These are phyloP conservation scores for Lunularia cruciata DNA, from an alignment of 225 moss, liverwort and hornwort genomes.

Conservation along the genomic window DNA sequence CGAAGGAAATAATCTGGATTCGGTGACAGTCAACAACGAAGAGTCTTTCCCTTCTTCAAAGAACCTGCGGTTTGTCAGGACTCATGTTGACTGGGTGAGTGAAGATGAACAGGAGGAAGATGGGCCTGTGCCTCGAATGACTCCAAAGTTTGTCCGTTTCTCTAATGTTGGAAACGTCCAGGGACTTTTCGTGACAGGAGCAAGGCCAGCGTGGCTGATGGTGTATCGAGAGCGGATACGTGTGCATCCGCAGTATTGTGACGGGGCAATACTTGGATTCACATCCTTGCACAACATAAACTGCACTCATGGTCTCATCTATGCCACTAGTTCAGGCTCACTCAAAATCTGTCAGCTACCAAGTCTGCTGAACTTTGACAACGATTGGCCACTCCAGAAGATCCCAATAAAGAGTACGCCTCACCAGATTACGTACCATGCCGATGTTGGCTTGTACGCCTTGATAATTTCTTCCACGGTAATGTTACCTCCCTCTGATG, in stretches of 20 bases:
- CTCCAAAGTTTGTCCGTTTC: constrained; percentile 75
- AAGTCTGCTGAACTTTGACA: constrained; percentile 84
- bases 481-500: constrained; percentile 61
- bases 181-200: constrained; percentile 86
- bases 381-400: constrained; percentile 99
- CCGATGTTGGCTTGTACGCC: constrained; percentile 91
- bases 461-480: constrained; percentile 91
- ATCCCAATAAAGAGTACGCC: constrained; percentile 93
- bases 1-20: constrained; percentile 44
- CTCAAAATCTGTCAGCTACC: constrained; percentile 96
- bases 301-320: constrained; percentile 93
- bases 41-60: constrained; percentile 26
- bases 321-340: constrained; percentile 72
- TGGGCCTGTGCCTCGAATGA: constrained; percentile 24
- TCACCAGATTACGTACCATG: constrained; percentile 91
- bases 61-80: constrained; percentile 70
- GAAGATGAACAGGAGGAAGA: constrained; percentile 64
- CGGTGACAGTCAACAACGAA: constrained; percentile 34
- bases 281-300: constrained; percentile 92
- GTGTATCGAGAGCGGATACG: constrained; percentile 90
- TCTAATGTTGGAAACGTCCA: constrained; percentile 85
- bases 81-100: constrained; percentile 85
- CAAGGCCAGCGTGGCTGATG: constrained; percentile 92
- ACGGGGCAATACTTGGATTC: constrained; percentile 83
- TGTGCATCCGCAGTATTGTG: constrained; percentile 89